Conservation (phyloP, 192 early-diverging fungal genomes). For the Rhizoclosmatium sp. region DNA sequence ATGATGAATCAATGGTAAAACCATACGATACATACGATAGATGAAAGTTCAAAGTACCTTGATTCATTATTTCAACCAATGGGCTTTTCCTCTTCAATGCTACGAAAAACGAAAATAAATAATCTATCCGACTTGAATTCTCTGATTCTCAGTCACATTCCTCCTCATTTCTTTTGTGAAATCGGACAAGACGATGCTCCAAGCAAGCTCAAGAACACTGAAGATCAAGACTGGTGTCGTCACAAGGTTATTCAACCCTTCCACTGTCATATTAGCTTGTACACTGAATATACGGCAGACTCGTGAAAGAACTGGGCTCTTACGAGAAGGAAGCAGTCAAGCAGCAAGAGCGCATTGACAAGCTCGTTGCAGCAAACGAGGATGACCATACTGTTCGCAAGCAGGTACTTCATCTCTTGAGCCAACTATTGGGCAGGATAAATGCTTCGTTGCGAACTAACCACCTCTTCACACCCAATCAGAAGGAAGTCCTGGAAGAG, state of each 20-base stretch:
- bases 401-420: constrained; percentile 33
- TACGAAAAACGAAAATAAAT: too few relatives aligned
- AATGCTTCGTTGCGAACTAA: neutral
- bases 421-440: too few relatives aligned
- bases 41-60: too few relatives aligned
- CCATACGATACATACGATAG: too few relatives aligned
- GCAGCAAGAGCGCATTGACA: constrained; percentile 55
- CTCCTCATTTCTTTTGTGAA: too few relatives aligned
- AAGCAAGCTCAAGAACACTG: constrained; percentile 32
- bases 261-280: neutral
- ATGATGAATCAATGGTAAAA: too few relatives aligned
- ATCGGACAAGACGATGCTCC: constrained; percentile 15
- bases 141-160: too few relatives aligned
- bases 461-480: neutral
- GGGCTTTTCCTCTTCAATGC: too few relatives aligned
- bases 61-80: too few relatives aligned
- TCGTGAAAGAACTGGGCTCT: constrained; percentile 49
- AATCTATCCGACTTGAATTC: too few relatives aligned
- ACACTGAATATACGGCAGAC: constrained; percentile 27
- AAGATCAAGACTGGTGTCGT: constrained; percentile 59
- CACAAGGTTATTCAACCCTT: constrained; percentile 40
- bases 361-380: constrained; percentile 43
- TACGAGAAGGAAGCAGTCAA: constrained; percentile 46
- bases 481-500: constrained; percentile 58
- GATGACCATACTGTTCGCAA: constrained; percentile 53